Conservation (phyloP, 208 protist genomes). For the Leishmania gerbilli region DNA sequence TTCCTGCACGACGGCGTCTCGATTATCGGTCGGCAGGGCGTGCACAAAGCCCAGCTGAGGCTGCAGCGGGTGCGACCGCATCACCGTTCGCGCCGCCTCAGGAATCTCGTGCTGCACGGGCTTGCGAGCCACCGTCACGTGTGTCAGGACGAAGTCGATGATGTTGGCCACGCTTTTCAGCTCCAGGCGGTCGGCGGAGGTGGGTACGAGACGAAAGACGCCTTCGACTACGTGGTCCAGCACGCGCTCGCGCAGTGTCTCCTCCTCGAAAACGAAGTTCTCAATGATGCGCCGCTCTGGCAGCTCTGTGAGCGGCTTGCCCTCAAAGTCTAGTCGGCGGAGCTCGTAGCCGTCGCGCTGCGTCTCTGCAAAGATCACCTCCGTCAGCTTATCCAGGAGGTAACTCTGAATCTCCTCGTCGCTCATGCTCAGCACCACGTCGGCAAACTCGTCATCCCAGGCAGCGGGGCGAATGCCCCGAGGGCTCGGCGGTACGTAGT, state of each 20-base stretch:
- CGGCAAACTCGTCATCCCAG: slow-evolving; percentile 85
- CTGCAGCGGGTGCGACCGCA: slow-evolving; percentile 75
- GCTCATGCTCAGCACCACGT: slow-evolving; percentile 77
- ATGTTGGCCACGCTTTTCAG: slow-evolving; percentile 83
- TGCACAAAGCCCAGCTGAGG: slow-evolving; percentile 86
- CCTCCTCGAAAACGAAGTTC: slow-evolving; percentile 90
- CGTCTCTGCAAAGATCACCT: slow-evolving; percentile 89
- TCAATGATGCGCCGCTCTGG: slow-evolving; percentile 89
- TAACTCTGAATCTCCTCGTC: slow-evolving; percentile 71
- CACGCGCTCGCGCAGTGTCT: slow-evolving; percentile 88
- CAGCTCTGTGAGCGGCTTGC: slow-evolving; percentile 87
- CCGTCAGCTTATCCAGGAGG: slow-evolving; percentile 78
- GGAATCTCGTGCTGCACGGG: slow-evolving; percentile 45
- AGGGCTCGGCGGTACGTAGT: slow-evolving; percentile 40
- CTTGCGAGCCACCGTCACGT: slow-evolving; percentile 68
- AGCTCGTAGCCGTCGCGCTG: slow-evolving; percentile 92
- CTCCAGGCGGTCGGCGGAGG: slow-evolving; percentile 73
- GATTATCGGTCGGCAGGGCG: slow-evolving; percentile 81
- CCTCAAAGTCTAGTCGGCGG: slow-evolving; percentile 91
- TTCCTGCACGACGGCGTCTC: slow-evolving; percentile 75
- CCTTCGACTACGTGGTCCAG: slow-evolving; percentile 86
- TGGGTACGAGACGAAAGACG: slow-evolving; percentile 81
- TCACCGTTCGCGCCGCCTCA: slow-evolving; percentile 57
- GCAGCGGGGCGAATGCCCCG: slow-evolving; percentile 54
- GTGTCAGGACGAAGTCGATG: slow-evolving; percentile 86